These are phyloP conservation scores for Cryptococcus depauperatus DNA, from an alignment of 1,284 basidiomycete genomes.

Conservation along the genomic window DNA sequence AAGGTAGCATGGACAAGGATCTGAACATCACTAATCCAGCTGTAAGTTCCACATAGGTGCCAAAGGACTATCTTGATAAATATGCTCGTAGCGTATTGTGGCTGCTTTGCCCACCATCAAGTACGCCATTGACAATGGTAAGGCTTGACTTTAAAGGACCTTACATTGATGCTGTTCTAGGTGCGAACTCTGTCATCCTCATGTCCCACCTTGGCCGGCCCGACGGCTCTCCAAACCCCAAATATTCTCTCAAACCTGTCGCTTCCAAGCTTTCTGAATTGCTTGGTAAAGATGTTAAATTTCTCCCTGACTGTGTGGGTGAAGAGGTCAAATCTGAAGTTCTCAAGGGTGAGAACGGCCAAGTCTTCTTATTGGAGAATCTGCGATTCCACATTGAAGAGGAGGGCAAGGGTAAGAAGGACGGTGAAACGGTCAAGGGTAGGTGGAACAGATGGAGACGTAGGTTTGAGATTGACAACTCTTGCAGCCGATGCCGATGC, in stretches of 20 bases:
- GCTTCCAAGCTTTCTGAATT: conserved; percentile 61
- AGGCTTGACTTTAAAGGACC: conserved; percentile 17
- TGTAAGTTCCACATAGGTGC: conserved; percentile 48
- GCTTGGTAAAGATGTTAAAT: conserved; percentile 63
- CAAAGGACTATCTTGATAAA: neutral
- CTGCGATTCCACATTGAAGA: conserved; percentile 98
- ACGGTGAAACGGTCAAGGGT: conserved; percentile 71
- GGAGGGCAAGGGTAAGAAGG: conserved; percentile 93
- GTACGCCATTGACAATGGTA: conserved; percentile 84
- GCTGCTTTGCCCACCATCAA: conserved; percentile 94
- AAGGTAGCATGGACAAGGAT: conserved; percentile 49
- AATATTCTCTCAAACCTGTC: conserved; percentile 88
- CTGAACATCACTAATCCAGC: conserved; percentile 94
- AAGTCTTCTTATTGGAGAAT: conserved; percentile 93
- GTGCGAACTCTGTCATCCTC: conserved; percentile 75
- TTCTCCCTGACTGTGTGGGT: conserved; percentile 82
- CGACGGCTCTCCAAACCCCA: conserved; percentile 79
- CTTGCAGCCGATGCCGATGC: conserved; percentile 62
- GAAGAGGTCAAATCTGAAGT: conserved; percentile 72
- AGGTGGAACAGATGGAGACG: conserved; percentile 6
- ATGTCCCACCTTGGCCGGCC: conserved; percentile 99
- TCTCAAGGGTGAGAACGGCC: conserved; percentile 59
- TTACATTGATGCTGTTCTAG: conserved; percentile 45
- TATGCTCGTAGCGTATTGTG: conserved; percentile 67
- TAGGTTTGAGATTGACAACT: conserved; percentile 1